phyloP scores from a whole-genome alignment of 1,284 basidiomycete species.

The Cystobasidiaceae sp. region DNA sequence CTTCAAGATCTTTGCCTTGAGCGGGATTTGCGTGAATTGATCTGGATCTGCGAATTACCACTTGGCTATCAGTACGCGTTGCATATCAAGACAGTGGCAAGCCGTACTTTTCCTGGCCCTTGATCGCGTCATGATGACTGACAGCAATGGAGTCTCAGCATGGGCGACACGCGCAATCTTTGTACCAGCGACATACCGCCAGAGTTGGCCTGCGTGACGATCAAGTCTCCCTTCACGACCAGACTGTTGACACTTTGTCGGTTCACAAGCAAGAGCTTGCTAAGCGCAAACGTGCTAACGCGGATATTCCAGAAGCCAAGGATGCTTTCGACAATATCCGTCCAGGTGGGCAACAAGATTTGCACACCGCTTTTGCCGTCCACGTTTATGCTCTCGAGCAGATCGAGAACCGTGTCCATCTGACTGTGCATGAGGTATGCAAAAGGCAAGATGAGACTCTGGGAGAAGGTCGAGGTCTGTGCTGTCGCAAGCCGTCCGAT shows the following conservation, averaged over 20 bases:
- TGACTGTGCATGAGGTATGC: slow-evolving; percentile 85
- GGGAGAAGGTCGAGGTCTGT: slow-evolving; percentile 79
- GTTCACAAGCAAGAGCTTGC: slow-evolving; percentile 65
- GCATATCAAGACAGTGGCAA: too few species aligned
- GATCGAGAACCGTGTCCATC: slow-evolving; percentile 64
- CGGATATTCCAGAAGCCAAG: slow-evolving; percentile 88
- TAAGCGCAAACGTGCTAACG: slow-evolving; percentile 75
- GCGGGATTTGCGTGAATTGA: slow-evolving; percentile 75
- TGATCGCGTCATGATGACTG: slow-evolving; percentile 93
- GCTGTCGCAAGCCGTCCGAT: slow-evolving; percentile 71
- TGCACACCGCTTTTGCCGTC: slow-evolving; percentile 59
- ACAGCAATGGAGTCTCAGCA: not conserved
- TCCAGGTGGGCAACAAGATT: slow-evolving; percentile 81
- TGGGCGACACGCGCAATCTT: not conserved
- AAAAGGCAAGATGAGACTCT: slow-evolving; percentile 85
- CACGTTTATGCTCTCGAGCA: slow-evolving; percentile 61
- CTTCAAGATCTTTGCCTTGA: slow-evolving; percentile 88
- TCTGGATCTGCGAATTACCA: slow-evolving; percentile 67
- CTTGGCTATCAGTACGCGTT: too few species aligned
- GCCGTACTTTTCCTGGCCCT: slow-evolving; percentile 72
- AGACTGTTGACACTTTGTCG: slow-evolving; percentile 62
- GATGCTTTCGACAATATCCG: slow-evolving; percentile 86
- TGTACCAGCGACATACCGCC: slow-evolving; percentile 35
- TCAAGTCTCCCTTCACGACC: slow-evolving; percentile 84
- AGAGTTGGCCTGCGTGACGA: slow-evolving; percentile 69